Evolutionary conservation across 306 rosid species (phyloP), one percentile per base, ranked within the genome.

Genomic region (Sechiopsis laciniata): DNA sequence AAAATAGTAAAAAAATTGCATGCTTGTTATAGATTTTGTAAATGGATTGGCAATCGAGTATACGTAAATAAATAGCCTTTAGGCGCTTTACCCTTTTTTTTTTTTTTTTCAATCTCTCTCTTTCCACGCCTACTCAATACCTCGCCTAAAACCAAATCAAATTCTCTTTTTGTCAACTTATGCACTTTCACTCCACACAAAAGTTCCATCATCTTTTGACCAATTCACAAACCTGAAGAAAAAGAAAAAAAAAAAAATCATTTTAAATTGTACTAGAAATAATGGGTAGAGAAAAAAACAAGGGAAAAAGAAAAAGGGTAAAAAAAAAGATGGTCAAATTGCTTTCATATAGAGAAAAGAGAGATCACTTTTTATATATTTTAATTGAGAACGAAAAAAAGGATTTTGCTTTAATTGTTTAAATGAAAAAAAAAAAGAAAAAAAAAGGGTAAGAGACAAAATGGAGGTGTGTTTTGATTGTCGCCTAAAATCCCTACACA

Each of bases 401-500:
- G 46, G 46, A 40, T 40, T 40, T 40, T 40, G 9, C 7, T 40
- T 48, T 48, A 12, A 48, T 48, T 48, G 50, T 14, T 14, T 3
- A 14, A 51, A 5, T 62, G n/a, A 45, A 12, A 6, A 15, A 74
- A 76, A 26, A 60, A 0, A 10, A 2, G 29, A 1, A 10, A 13
- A 45, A 4, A 7, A 6, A 52, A 4, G 10, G 16, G 2, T 45
- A 3, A 16, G 75, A 80, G 89, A 86, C 88, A 84, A 82, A 84
- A 91, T 61, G 83, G 80, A 64, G 85, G 54, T 73, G 17, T 59
- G 71, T 72, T 66, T 77, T 10, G 24, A 75, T 4, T 93, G 98
- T 90, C 87, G 83, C 96, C 93, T 81, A 60, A 15, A 75, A 80
- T 45, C 83, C 90, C 86, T 55, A 86, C 96, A 90, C 4, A 0